Evolutionary conservation across 2,329 filamentous ascomycete genomes (phyloP).

Genomic region (Metarhizium anisopliae): DNA sequence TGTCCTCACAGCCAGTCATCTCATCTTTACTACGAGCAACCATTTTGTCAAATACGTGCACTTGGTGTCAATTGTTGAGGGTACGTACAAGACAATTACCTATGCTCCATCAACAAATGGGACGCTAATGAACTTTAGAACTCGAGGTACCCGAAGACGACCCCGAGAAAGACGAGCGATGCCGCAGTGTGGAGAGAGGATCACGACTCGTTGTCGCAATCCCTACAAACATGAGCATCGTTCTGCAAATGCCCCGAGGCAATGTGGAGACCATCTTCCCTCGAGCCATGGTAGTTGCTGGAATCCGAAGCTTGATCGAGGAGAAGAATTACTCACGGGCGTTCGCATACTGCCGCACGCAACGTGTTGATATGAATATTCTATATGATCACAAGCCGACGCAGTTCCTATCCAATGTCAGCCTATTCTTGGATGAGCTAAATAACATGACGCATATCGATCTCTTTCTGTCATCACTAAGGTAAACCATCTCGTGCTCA

Average conservation of each 20-base stretch:
- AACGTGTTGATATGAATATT: constrained; percentile 97
- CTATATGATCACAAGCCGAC: constrained; percentile 85
- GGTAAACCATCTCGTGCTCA: constrained; percentile 34
- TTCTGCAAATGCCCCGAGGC: constrained; percentile 90
- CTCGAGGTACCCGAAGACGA: constrained; percentile 80
- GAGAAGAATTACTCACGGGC: constrained; percentile 73
- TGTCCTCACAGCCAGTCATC: constrained; percentile 66
- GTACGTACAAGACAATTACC: constrained; percentile 31
- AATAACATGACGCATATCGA: constrained; percentile 77
- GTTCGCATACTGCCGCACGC: constrained; percentile 80
- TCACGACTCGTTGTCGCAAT: constrained; percentile 81
- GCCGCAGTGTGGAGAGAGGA: constrained; percentile 83
- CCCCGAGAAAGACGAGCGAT: constrained; percentile 85
- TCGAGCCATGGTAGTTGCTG: constrained; percentile 82
- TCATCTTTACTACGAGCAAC: constrained; percentile 87
- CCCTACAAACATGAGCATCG: constrained; percentile 74
- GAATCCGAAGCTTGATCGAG: constrained; percentile 75
- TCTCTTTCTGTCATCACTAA: constrained; percentile 78
- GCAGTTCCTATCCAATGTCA: constrained; percentile 71
- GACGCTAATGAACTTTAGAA: constrained; percentile 35
- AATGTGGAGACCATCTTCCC: constrained; percentile 95
- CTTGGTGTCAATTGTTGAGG: constrained; percentile 50
- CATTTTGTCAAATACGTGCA: constrained; percentile 94
- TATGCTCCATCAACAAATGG: not conserved
- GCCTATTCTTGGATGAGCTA: constrained; percentile 74